Percentiles rank a stretch among this genome's conserved stretches.
Conservation (phyloP, 139 green algal species). For the Haematococcus sp. region DNA sequence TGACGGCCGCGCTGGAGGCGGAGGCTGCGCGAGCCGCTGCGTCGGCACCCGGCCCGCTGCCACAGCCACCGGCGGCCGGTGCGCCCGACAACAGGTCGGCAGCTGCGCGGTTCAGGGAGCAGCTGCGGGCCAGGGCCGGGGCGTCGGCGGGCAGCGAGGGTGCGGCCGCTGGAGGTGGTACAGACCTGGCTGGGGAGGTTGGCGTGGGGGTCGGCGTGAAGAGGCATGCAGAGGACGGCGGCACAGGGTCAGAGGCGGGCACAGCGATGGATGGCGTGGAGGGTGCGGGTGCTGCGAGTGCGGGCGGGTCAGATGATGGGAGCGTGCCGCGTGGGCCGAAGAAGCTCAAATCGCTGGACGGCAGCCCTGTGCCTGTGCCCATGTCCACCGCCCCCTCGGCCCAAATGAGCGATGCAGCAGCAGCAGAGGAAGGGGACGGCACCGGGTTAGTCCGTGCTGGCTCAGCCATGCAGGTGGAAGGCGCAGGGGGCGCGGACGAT, state of each 20-base stretch:
- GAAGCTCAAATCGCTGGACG: too few relatives aligned
- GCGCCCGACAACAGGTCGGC: conserved; percentile 62
- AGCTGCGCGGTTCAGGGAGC: conserved; percentile 54
- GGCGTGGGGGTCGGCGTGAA: not conserved
- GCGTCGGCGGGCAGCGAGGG: not conserved
- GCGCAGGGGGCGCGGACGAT: too few relatives aligned
- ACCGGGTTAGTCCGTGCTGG: too few relatives aligned
- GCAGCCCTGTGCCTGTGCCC: too few relatives aligned
- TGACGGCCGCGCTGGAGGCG: not conserved
- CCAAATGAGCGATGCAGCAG: not conserved
- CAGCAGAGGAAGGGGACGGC: not conserved
- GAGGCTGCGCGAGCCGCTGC: conserved; percentile 7
- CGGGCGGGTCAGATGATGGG: too few relatives aligned
- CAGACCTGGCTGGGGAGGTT: not conserved
- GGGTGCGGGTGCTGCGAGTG: too few relatives aligned
- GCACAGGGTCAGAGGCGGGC: too few relatives aligned
- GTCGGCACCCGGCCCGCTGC: conserved; percentile 7
- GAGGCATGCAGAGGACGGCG: not conserved
- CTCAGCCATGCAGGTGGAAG: too few relatives aligned
- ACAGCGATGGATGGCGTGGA: too few relatives aligned
- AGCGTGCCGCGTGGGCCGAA: too few relatives aligned
- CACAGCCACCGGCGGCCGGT: not conserved
- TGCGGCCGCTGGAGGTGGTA: conserved; percentile 7
- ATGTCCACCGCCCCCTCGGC: too few relatives aligned
- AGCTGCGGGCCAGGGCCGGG: not conserved